Evolutionary conservation across 805 yeast species (phyloP).

Genomic region (Lipomyces yamanashiensis): DNA sequence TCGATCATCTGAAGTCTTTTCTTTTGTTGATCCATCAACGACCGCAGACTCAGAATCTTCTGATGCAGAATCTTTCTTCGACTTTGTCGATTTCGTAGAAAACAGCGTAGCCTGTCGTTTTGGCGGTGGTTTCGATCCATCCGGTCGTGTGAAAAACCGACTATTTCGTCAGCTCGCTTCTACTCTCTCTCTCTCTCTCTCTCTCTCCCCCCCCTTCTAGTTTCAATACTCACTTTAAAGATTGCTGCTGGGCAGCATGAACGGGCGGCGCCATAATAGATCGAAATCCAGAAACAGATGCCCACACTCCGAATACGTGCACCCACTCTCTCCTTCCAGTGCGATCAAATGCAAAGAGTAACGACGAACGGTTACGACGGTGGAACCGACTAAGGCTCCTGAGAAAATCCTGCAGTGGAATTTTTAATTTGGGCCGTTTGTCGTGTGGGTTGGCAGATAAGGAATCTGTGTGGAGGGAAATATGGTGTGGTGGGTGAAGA

Average conservation of each 20-base stretch:
- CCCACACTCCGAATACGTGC: too few relatives aligned
- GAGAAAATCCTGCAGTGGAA: neutral
- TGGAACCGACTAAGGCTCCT: neutral
- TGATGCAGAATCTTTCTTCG: neutral
- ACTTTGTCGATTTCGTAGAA: neutral
- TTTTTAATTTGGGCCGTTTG: neutral
- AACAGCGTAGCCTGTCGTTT: slow-evolving; percentile 28
- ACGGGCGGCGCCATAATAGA: neutral
- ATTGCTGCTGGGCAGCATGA: slow-evolving; percentile 11
- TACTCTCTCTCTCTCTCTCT: neutral
- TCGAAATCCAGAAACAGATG: neutral
- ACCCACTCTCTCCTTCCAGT: neutral
- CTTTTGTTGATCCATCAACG: neutral
- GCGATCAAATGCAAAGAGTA: neutral
- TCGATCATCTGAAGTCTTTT: neutral
- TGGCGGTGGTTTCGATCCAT: slow-evolving; percentile 21
- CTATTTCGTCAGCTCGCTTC: neutral
- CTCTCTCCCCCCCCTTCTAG: too few relatives aligned
- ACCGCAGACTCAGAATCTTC: neutral
- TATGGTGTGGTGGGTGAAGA: neutral
- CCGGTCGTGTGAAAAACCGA: slow-evolving; percentile 24
- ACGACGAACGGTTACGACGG: neutral
- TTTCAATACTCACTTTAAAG: neutral
- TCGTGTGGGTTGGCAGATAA: too few relatives aligned
- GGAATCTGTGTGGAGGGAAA: neutral